phyloP scores from a whole-genome alignment of 257 asterid genomes.

The Gynochthodes officinalis region DNA sequence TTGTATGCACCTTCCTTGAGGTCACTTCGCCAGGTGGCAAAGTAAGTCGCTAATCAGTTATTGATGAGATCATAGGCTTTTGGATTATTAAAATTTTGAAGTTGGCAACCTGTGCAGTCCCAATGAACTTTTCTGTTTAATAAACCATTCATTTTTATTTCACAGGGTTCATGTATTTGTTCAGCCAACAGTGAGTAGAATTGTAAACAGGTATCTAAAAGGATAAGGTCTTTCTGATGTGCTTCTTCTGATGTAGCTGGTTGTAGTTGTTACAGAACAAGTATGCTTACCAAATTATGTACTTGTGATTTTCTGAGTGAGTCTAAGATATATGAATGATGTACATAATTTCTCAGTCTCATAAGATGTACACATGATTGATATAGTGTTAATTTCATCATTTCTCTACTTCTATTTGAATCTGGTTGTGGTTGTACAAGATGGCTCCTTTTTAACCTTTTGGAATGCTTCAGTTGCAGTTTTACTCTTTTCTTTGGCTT shows the following conservation, averaged over 20 bases:
- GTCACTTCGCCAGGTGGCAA: conserved; percentile 94
- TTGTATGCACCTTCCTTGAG: conserved; percentile 91
- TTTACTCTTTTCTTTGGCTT: not conserved
- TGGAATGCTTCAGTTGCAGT: not conserved
- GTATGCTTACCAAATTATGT: not conserved
- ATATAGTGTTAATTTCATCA: not conserved
- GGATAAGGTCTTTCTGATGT: not conserved
- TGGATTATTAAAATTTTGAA: not conserved
- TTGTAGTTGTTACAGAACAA: not conserved
- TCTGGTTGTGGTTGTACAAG: not conserved
- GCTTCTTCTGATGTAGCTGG: no score
- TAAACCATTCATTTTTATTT: conserved; percentile 17
- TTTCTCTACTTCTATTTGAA: not conserved
- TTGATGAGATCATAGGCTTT: not conserved
- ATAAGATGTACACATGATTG: not conserved
- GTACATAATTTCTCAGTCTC: not conserved
- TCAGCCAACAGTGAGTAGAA: conserved; percentile 85
- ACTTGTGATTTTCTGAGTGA: not conserved
- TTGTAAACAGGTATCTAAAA: conserved; percentile 69
- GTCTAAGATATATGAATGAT: not conserved
- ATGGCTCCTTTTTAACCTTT: not conserved
- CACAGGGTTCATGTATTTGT: conserved; percentile 92
- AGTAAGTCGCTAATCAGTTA: conserved; percentile 45
- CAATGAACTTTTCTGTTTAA: conserved; percentile 6
- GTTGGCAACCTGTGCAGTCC: not conserved